These are phyloP conservation scores for Xanthoparmelia taractica DNA, from an alignment of 495 filamentous ascomycete species.

Conservation along the genomic window DNA sequence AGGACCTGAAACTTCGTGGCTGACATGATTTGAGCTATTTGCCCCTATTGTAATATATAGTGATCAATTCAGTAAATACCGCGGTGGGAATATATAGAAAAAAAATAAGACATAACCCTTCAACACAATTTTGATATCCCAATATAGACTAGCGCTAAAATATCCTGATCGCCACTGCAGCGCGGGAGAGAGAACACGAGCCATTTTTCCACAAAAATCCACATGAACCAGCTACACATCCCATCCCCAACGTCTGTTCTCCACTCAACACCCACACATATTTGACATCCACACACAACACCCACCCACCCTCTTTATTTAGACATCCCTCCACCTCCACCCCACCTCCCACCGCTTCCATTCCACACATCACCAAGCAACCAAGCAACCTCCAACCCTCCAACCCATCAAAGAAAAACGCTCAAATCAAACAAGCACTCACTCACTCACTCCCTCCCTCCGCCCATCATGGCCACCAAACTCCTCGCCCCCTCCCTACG, in stretches of 20 bases:
- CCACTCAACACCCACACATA: no score
- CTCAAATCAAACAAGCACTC: no score
- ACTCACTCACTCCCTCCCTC: no score
- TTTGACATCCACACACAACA: background rate
- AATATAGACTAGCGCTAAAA: background rate
- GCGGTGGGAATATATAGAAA: background rate
- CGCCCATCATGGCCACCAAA: constrained; percentile 10
- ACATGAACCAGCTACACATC: no score
- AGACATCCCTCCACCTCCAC: no score
- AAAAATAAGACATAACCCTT: background rate
- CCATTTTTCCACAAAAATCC: background rate
- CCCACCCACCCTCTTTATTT: no score
- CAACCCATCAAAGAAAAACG: no score
- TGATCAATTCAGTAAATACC: background rate
- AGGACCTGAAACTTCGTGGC: background rate
- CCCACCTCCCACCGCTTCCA: background rate
- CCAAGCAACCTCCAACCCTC: background rate
- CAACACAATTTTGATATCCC: background rate
- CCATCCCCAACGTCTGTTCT: no score
- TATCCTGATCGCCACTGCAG: background rate
- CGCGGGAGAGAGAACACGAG: background rate
- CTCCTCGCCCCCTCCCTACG: constrained; percentile 9
- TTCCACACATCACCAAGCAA: background rate
- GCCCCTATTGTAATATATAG: background rate
- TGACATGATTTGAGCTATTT: background rate